Evolutionary conservation across 176 grass and related monocot species (phyloP).

Genomic region (Calamus simplicifolius): DNA sequence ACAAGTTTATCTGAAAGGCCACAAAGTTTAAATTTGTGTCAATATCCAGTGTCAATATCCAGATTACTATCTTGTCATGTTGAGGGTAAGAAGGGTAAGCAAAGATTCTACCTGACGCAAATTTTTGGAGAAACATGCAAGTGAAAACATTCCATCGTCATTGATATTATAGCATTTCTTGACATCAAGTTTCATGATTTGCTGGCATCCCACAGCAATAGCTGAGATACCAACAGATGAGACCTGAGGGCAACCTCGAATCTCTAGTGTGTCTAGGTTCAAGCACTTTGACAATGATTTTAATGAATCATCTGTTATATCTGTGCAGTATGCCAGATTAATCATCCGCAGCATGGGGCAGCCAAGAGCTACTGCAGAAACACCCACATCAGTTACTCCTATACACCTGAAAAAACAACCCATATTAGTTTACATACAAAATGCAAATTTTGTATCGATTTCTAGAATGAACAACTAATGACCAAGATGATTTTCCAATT

Average conservation of each 20-base stretch:
- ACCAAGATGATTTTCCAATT: no score
- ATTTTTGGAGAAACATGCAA: constrained; percentile 59
- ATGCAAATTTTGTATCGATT: not conserved
- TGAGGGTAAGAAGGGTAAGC: not conserved
- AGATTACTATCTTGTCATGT: not conserved
- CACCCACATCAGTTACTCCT: constrained; percentile 58
- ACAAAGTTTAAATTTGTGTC: not conserved
- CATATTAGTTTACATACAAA: constrained; percentile 5
- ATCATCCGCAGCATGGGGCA: constrained; percentile 57
- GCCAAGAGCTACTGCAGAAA: constrained; percentile 42
- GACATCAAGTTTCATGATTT: constrained; percentile 70
- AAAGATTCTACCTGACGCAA: constrained; percentile 39
- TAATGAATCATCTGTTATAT: constrained; percentile 57
- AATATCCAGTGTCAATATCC: not conserved
- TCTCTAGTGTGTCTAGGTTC: constrained; percentile 56
- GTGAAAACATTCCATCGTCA: constrained; percentile 60
- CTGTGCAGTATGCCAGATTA: constrained; percentile 75
- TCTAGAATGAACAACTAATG: no score
- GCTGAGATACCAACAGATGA: constrained; percentile 46
- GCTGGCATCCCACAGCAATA: constrained; percentile 42
- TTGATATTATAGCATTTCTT: constrained; percentile 68
- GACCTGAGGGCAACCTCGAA: constrained; percentile 50
- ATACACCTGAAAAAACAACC: constrained; percentile 39
- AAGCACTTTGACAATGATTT: constrained; percentile 51
- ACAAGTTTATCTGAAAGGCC: constrained; percentile 73